Conservation (phyloP, 2,329 filamentous ascomycete species). For the Colletotrichum sojae region DNA sequence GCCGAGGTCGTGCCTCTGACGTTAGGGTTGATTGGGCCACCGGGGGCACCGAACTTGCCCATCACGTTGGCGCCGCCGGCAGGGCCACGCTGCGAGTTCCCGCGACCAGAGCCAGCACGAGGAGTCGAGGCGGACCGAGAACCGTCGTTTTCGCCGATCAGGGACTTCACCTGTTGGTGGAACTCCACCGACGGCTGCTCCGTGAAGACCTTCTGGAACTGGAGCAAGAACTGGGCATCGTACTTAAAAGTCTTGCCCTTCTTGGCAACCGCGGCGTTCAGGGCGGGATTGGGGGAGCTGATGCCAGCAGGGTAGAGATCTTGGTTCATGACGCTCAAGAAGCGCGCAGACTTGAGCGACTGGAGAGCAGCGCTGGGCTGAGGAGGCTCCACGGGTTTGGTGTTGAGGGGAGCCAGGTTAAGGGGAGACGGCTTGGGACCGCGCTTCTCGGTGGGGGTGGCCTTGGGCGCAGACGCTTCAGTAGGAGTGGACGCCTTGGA, state of each 20-base stretch:
- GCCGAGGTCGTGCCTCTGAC: conserved; percentile 80
- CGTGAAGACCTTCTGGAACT: conserved; percentile 96
- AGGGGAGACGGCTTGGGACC: conserved; percentile 84
- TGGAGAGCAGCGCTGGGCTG: conserved; percentile 96
- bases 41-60: conserved; percentile 72
- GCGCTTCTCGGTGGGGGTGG: conserved; percentile 71
- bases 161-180: conserved; percentile 89
- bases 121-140: conserved; percentile 74
- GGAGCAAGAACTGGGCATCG: conserved; percentile 93
- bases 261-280: conserved; percentile 85
- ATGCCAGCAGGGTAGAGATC: conserved; percentile 88
- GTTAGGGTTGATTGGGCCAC: conserved; percentile 53
- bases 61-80: conserved; percentile 68
- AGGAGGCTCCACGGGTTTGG: conserved; percentile 88
- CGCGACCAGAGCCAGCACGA: conserved; percentile 66
- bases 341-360: conserved; percentile 90
- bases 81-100: conserved; percentile 66
- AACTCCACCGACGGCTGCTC: conserved; percentile 97
- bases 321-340: conserved; percentile 84
- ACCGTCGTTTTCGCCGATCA: conserved; percentile 82
- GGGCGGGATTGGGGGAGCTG: conserved; percentile 89
- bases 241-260: conserved; percentile 92
- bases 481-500: conserved; percentile 58
- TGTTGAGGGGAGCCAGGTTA: conserved; percentile 86
- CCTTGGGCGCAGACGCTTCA: conserved; percentile 64